Evolutionary conservation across 1,284 basidiomycete species (phyloP), one percentile per base, ranked within the genome.

Genomic region (Rhodotorula glutinis): DNA sequence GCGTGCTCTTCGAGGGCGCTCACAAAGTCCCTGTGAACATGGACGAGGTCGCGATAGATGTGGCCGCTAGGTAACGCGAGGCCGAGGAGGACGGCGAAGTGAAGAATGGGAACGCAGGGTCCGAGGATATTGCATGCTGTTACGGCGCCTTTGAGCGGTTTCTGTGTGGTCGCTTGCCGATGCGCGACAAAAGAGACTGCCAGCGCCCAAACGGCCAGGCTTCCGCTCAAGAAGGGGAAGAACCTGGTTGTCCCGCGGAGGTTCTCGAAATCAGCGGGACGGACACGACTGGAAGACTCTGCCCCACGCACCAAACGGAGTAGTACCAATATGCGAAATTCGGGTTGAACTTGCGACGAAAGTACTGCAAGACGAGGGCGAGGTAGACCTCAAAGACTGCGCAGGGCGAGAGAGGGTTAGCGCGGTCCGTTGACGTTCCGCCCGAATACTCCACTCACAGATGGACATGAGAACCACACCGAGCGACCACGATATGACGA

Each of bases 311-410:
- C 57, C 57, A 60, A 11, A 60, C 41, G 10, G 59, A 44, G 8
- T 56, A 14, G 10, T 62, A 21, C 25, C 44, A 52, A 27, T 40
- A 66, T 0, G 38, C 61, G 14, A 59, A 56, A 8, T 27, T 21
- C 1, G 23, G 7, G 8, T 29, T n/a, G 10, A 43, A 1, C n/a
- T 55, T 10, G 4, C 30, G 23, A 1, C 44, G 8, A 19, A 43
- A 53, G 29, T 56, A 44, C 2, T 38, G 52, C 3, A 55, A 38
- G 2, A 29, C 43, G 13, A 29, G 9, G 7, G 4, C 44, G 30
- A 63, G 53, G n/a, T 59, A 21, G 19, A 58, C 38, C 29, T 66
- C 65, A 19, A 66, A 63, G 13, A 66, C 65, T 66, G 38, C 13
- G 30, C 4, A 3, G 29, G 2, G 16, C 2, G 29, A 44, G 43